phyloP scores from a whole-genome alignment of 306 rosid species.

The Aeschynomene evenia region DNA sequence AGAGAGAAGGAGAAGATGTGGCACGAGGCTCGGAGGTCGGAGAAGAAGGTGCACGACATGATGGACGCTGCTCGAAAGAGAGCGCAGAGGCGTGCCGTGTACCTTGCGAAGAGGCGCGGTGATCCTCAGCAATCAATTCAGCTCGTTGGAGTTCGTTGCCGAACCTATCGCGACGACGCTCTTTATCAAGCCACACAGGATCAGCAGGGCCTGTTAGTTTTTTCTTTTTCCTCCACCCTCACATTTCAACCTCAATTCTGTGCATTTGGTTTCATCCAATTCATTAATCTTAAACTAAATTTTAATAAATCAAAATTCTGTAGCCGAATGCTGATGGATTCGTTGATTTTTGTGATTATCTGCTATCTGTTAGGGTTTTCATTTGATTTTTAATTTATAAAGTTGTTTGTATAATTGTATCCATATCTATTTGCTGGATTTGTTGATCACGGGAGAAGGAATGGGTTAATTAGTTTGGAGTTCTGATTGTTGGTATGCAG shows the following conservation, averaged over 20 bases:
- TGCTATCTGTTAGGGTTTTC: not conserved
- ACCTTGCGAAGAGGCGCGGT: slow-evolving; percentile 90
- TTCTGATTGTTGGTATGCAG: not conserved
- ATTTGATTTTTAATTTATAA: no score
- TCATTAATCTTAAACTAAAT: not conserved
- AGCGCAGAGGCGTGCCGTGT: slow-evolving; percentile 92
- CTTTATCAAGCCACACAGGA: slow-evolving; percentile 93
- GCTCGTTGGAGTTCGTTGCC: slow-evolving; percentile 68
- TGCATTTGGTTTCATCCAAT: not conserved
- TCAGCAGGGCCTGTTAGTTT: slow-evolving; percentile 92
- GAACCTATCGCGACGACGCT: slow-evolving; percentile 84
- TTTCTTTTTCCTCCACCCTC: not conserved
- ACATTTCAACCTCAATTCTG: not conserved
- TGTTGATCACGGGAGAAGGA: not conserved
- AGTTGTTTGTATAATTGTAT: not conserved
- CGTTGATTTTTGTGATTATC: not conserved
- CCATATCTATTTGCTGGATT: not conserved
- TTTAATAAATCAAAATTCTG: not conserved
- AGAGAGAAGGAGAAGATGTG: slow-evolving; percentile 54
- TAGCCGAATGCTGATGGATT: not conserved
- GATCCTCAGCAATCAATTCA: slow-evolving; percentile 95
- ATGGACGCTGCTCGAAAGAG: slow-evolving; percentile 99
- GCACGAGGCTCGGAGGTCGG: slow-evolving; percentile 98
- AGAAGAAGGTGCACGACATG: slow-evolving; percentile 97
- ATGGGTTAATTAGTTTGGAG: not conserved